Conservation (phyloP, 768 basidiomycete species). For the Lentinus tigrinus region DNA sequence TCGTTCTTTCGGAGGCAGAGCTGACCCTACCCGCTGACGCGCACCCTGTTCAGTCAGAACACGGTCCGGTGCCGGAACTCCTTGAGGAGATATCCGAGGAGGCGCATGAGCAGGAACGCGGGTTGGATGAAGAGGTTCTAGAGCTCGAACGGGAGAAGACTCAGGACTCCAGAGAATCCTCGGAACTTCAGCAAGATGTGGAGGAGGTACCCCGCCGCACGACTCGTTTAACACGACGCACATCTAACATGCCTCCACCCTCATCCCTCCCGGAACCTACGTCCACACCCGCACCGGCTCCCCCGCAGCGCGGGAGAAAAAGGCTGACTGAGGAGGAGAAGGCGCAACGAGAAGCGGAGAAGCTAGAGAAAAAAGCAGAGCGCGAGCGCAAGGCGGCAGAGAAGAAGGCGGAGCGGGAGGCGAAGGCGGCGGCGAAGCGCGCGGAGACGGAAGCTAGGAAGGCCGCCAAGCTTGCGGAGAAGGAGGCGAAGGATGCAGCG, state of each 20-base stretch:
- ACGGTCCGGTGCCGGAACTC: not conserved
- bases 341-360: conserved; percentile 20
- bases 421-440: conserved; percentile 12
- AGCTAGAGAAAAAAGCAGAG: conserved; percentile 14
- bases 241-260: not conserved
- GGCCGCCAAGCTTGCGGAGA: conserved; percentile 15
- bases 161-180: not conserved
- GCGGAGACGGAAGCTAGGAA: conserved; percentile 16
- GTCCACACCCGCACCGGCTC: conserved; percentile 4
- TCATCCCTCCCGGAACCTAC: not conserved
- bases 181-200: not conserved
- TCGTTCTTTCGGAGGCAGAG: not conserved
- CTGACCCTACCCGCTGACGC: not conserved
- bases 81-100: not conserved
- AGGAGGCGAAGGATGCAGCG: conserved; percentile 19
- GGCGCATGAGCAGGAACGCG: not conserved
- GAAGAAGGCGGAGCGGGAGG: conserved; percentile 21
- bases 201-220: conserved; percentile 9
- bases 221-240: conserved; percentile 6
- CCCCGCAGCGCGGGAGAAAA: conserved; percentile 18
- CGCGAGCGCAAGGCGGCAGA: conserved; percentile 17
- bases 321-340: conserved; percentile 26
- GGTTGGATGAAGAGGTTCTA: too few species aligned
- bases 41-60: not conserved
- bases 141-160: not conserved